These are phyloP conservation scores for Neonectria coccinea DNA, from an alignment of 2,329 filamentous ascomycete species.

Conservation along the genomic window DNA sequence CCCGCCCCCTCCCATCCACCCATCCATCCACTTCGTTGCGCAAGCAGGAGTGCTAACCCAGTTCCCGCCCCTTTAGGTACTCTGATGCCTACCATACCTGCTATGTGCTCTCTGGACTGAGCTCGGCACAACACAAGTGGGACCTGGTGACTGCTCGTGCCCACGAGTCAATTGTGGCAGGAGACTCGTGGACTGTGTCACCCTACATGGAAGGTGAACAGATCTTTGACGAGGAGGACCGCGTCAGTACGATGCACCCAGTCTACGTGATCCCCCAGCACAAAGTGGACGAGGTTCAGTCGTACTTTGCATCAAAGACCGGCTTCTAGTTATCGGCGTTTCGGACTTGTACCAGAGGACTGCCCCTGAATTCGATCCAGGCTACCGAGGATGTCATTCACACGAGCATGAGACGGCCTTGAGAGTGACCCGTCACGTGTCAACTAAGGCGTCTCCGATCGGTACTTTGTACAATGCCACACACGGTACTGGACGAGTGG, in stretches of 20 bases:
- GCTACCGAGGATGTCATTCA: neutral
- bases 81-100: conserved; percentile 94
- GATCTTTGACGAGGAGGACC: conserved; percentile 78
- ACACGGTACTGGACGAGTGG: conserved; percentile 7
- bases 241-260: conserved; percentile 79
- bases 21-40: conserved; percentile 21
- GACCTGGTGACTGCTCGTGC: conserved; percentile 54
- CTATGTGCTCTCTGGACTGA: conserved; percentile 89
- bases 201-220: conserved; percentile 67
- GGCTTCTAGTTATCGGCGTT: conserved; percentile 60
- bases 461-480: conserved; percentile 1
- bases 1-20: conserved; percentile 23
- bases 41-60: conserved; percentile 28
- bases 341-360: conserved; percentile 2
- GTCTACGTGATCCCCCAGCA: conserved; percentile 85
- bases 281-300: conserved; percentile 72
- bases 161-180: conserved; percentile 50
- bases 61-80: conserved; percentile 59
- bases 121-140: conserved; percentile 80
- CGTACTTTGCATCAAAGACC: conserved; percentile 71
- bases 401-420: neutral
- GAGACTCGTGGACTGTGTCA: conserved; percentile 60
- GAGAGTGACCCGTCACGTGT: conserved; percentile 21
- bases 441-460: neutral
- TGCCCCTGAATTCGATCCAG: conserved; percentile 14